Evolutionary conservation across 106 monocot species (phyloP).

Genomic region (Gastrodia elata): DNA sequence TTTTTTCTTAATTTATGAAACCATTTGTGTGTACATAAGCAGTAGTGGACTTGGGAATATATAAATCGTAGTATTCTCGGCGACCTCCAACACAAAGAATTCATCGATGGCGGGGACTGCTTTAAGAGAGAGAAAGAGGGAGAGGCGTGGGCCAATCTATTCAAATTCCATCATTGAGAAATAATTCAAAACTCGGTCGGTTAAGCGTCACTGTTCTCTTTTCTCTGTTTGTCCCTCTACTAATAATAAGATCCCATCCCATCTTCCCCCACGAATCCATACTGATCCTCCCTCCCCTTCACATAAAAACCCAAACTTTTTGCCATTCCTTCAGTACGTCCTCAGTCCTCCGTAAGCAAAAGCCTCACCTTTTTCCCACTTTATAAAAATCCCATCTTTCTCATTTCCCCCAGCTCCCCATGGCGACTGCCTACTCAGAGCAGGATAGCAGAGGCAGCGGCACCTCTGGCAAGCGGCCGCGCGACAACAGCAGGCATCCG

Average conservation of each 20-base stretch:
- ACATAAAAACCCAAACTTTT: not conserved
- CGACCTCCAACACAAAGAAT: too few relatives aligned
- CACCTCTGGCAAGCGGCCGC: not conserved
- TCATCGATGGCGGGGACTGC: too few relatives aligned
- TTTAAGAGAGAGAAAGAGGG: too few relatives aligned
- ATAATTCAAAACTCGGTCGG: not conserved
- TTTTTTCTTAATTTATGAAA: too few relatives aligned
- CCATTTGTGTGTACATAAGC: too few relatives aligned
- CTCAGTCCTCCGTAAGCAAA: not conserved
- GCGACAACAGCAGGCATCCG: conserved; percentile 7
- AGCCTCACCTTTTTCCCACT: not conserved
- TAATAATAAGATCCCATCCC: not conserved
- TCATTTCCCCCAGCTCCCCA: not conserved
- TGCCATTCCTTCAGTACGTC: not conserved
- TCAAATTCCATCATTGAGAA: too few relatives aligned
- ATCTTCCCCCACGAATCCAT: not conserved
- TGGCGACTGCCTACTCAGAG: not conserved
- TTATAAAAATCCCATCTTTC: not conserved
- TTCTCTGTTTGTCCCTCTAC: too few relatives aligned
- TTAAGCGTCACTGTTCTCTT: not conserved
- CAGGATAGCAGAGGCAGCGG: not conserved
- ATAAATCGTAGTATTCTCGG: too few relatives aligned
- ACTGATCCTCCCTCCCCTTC: not conserved
- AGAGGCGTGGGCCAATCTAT: too few relatives aligned
- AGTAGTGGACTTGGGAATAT: too few relatives aligned